phyloP scores from a whole-genome alignment of 306 rosid genomes.

The Castanea crenata region DNA sequence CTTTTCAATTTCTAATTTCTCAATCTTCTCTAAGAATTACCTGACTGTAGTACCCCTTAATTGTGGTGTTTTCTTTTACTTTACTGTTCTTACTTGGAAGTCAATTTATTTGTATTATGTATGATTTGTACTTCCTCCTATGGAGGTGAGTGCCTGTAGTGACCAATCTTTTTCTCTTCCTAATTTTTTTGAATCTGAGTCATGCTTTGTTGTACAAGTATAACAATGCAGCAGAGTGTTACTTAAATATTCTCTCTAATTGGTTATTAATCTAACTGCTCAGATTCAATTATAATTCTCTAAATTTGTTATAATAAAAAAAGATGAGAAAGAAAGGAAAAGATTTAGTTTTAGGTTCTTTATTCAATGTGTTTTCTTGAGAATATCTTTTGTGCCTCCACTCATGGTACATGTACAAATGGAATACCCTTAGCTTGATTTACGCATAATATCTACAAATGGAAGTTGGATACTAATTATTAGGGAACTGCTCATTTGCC shows the following conservation, averaged over 20 bases:
- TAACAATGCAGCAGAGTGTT: not conserved
- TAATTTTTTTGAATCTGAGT: not conserved
- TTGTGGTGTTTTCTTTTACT: not conserved
- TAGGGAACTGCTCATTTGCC: not conserved
- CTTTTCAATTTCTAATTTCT: not conserved
- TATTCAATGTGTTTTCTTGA: not conserved
- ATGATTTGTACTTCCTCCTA: not conserved
- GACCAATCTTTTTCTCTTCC: not conserved
- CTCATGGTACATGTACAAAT: not conserved
- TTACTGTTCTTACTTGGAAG: no score
- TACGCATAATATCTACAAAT: not conserved
- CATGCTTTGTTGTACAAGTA: not conserved
- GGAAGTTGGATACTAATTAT: not conserved
- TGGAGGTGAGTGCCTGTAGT: not conserved
- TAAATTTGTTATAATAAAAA: no score
- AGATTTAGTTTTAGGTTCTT: not conserved
- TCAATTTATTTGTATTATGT: not conserved
- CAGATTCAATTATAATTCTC: no score
- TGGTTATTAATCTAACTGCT: not conserved
- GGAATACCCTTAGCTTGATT: not conserved
- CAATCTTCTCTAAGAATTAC: not conserved
- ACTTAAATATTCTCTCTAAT: not conserved
- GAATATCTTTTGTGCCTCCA: not conserved
- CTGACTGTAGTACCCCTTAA: not conserved
- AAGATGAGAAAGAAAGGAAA: not conserved